phyloP scores from a whole-genome alignment of 2,329 filamentous ascomycete genomes.

The Thelonectria blattea region DNA sequence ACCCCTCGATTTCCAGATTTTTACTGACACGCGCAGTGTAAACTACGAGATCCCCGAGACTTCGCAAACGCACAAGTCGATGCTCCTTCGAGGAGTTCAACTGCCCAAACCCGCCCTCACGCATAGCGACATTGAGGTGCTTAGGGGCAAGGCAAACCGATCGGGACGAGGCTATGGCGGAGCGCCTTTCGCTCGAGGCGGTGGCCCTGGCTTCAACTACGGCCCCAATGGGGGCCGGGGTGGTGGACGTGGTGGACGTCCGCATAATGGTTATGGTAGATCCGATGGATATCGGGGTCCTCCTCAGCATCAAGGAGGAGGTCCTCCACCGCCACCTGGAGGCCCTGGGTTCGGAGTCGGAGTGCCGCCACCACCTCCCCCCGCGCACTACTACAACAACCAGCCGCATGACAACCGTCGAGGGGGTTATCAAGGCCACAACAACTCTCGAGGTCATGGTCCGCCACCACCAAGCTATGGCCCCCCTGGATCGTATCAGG shows the following conservation, averaged over 20 bases:
- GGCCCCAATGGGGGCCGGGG: conserved; percentile 36
- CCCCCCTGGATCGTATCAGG: conserved; percentile 27
- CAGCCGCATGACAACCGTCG: conserved; percentile 24
- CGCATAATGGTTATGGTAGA: conserved; percentile 33
- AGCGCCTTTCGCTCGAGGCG: conserved; percentile 34
- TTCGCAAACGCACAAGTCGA: conserved; percentile 83
- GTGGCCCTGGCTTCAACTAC: conserved; percentile 39
- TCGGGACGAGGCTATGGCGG: conserved; percentile 43
- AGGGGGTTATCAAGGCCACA: conserved; percentile 29
- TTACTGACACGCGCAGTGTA: conserved; percentile 63
- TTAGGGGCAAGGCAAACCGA: conserved; percentile 69
- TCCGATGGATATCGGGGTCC: conserved; percentile 21
- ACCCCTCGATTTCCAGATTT: background rate
- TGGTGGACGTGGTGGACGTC: conserved; percentile 27
- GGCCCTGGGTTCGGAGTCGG: conserved; percentile 43
- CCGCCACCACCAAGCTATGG: conserved; percentile 24
- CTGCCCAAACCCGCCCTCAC: conserved; percentile 75
- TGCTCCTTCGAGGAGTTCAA: conserved; percentile 85
- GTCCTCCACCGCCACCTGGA: conserved; percentile 43
- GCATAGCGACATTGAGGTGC: conserved; percentile 74
- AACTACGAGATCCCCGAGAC: conserved; percentile 82
- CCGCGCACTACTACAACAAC: conserved; percentile 32
- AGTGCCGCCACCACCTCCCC: conserved; percentile 42
- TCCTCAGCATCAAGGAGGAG: conserved; percentile 23
- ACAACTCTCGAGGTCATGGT: conserved; percentile 26